A percentile compares a stretch with the other conserved stretches of the same genome.
Evolutionary conservation across 1,284 basidiomycete species (phyloP).

Genomic region (Pholiota adiposa): DNA sequence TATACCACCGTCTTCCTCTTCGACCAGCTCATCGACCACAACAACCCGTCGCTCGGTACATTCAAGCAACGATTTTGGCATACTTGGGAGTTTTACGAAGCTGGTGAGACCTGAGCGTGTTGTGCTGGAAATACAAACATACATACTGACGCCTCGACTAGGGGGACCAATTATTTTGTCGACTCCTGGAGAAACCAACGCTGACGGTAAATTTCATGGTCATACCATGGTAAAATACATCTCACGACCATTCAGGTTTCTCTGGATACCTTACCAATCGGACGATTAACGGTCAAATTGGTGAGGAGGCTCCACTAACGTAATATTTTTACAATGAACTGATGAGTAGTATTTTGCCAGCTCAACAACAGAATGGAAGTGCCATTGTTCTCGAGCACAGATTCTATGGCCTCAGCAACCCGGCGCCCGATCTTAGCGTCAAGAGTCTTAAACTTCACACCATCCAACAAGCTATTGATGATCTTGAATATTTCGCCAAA

Average conservation of each 20-base stretch:
- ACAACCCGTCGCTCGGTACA: slow-evolving; percentile 64
- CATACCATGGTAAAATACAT: not conserved
- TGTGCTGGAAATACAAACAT: not conserved
- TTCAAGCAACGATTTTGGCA: slow-evolving; percentile 77
- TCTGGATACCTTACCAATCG: slow-evolving; percentile 36
- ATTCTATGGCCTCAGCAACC: slow-evolving; percentile 55
- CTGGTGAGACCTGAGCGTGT: slow-evolving; percentile 37
- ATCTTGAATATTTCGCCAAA: slow-evolving; percentile 70
- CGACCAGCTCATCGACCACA: slow-evolving; percentile 74
- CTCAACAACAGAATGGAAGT: slow-evolving; percentile 65
- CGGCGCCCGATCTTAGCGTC: slow-evolving; percentile 60
- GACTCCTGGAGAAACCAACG: slow-evolving; percentile 50
- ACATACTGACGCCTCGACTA: slow-evolving; percentile 23
- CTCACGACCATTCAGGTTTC: slow-evolving; percentile 6
- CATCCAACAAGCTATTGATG: slow-evolving; percentile 73
- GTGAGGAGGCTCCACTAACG: slow-evolving; percentile 17
- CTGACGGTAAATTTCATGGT: slow-evolving; percentile 26
- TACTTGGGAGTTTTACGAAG: slow-evolving; percentile 63
- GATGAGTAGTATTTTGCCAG: slow-evolving; percentile 32
- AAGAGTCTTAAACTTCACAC: slow-evolving; percentile 61
- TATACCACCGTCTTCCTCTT: slow-evolving; percentile 63
- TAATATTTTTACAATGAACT: not conserved
- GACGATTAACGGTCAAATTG: slow-evolving; percentile 66
- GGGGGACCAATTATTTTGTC: slow-evolving; percentile 71
- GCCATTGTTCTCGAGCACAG: slow-evolving; percentile 56